Evolutionary conservation across 441 rosid species (phyloP).

Genomic region (Bruguiera hainesii): DNA sequence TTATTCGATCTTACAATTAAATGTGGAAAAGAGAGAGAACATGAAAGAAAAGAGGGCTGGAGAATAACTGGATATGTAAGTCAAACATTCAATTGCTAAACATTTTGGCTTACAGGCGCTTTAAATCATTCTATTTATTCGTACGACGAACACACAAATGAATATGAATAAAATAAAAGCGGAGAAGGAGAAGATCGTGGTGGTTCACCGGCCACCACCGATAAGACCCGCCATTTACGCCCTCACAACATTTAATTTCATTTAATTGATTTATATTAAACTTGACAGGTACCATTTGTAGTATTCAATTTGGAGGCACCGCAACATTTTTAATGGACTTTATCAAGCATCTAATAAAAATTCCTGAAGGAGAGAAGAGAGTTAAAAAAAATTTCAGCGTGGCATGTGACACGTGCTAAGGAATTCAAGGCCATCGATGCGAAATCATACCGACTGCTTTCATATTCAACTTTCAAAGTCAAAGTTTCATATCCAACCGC

Average conservation of each 20-base stretch:
- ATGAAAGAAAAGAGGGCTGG: too few relatives aligned
- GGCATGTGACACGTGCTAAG: neutral
- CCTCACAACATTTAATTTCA: constrained; percentile 16
- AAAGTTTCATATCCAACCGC: neutral
- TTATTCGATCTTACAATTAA: too few relatives aligned
- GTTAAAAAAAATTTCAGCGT: neutral
- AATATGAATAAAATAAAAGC: constrained; percentile 3
- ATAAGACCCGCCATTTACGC: neutral
- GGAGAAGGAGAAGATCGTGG: constrained; percentile 10
- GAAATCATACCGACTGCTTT: constrained; percentile 6
- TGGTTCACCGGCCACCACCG: constrained; percentile 30
- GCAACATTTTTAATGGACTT: neutral
- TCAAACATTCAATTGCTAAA: neutral
- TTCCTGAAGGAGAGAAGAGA: too few relatives aligned
- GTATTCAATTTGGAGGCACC: constrained; percentile 28
- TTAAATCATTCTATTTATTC: too few relatives aligned
- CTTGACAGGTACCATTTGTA: neutral
- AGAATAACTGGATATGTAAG: too few relatives aligned
- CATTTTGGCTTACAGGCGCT: too few relatives aligned
- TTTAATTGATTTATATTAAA: constrained; percentile 1
- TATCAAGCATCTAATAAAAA: neutral
- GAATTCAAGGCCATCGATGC: neutral
- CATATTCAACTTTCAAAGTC: constrained; percentile 18
- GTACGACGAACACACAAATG: neutral
- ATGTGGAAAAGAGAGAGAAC: too few relatives aligned